Evolutionary conservation across 352 stramenopile genomes (phyloP), one percentile per base, ranked within the genome.

Genomic region (Thalassiosira delicatula): DNA sequence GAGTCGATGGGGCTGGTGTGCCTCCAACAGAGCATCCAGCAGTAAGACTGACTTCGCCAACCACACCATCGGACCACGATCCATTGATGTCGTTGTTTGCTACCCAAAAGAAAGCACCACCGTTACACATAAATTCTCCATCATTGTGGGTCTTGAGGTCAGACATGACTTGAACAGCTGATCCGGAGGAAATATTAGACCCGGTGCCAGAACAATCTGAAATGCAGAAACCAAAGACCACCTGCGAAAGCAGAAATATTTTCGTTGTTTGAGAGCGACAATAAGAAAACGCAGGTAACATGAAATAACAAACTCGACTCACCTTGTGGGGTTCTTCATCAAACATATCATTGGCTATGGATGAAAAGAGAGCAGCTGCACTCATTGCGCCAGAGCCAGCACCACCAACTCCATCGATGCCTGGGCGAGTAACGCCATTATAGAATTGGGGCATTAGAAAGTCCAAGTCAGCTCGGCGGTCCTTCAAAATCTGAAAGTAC

Each of bases 161-260:
- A 21, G 66, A 44, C 59, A 87, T 81, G 25, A 90, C 66, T 63
- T 63, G 4, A 14, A 68, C 51, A 8, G 84, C 82, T 75, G 35
- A 2, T 3, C 11, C 25, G 30, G 30, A 46, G 3, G 29, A 8
- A 66, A 49, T 59, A 67, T 91, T 90, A 23, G 74, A 89, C 54
- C 51, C 51, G 44, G 85, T 88, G 11, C 60, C 67, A 21, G 59
- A 70, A 59, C 87, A 92, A 32, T 86, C 84, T 46, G 56, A 82
- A 40, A 92, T 90, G 46, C 88, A 92, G 70, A 90, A 90, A 23
- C 88, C 88, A 75, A 90, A 90, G 4, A 92, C 78, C 11, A 92
- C 76, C 68, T 81, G n/a, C 35, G n/a, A 32, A 17, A 63, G 12
- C 35, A 12, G 35, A 42, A 3, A 75, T 42, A 27, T 17, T 56